phyloP scores from a whole-genome alignment of 805 yeast genomes.

The Ogataea sp. region DNA sequence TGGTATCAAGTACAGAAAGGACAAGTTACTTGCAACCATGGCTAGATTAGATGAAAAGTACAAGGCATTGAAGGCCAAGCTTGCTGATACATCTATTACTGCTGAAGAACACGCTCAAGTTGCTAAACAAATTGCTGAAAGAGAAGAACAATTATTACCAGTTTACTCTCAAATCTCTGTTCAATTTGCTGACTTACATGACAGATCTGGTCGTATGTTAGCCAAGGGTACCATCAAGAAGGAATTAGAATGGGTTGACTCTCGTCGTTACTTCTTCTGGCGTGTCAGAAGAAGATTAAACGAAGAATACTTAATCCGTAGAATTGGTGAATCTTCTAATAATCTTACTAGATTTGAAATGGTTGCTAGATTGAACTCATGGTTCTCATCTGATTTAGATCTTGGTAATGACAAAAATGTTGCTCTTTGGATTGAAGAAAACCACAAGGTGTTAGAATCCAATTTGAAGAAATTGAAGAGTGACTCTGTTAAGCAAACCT shows the following conservation, averaged over 20 bases:
- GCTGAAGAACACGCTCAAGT: constrained; percentile 61
- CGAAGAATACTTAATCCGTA: constrained; percentile 79
- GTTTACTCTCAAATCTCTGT: constrained; percentile 87
- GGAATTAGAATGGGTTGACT: constrained; percentile 75
- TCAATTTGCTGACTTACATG: constrained; percentile 97
- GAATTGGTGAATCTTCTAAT: constrained; percentile 53
- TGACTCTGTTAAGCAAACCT: constrained; percentile 57
- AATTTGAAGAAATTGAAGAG: constrained; percentile 55
- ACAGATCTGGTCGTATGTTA: constrained; percentile 94
- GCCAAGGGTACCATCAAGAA: constrained; percentile 87
- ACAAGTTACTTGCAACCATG: constrained; percentile 87
- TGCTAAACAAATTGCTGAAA: constrained; percentile 57
- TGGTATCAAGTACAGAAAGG: constrained; percentile 95
- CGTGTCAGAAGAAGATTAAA: constrained; percentile 91
- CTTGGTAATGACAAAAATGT: constrained; percentile 68
- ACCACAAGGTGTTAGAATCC: constrained; percentile 54
- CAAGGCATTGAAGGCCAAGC: constrained; percentile 54
- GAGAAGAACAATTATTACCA: constrained; percentile 78
- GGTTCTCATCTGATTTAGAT: constrained; percentile 70
- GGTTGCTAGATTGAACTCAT: constrained; percentile 78
- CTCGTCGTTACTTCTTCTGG: constrained; percentile 99
- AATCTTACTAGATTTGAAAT: constrained; percentile 58
- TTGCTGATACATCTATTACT: constrained; percentile 43
- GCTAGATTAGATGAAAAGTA: constrained; percentile 76
- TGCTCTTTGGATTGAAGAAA: constrained; percentile 78